Evolutionary conservation across 805 yeast genomes (phyloP).

Genomic region (Cyberlindnera mrakii): DNA sequence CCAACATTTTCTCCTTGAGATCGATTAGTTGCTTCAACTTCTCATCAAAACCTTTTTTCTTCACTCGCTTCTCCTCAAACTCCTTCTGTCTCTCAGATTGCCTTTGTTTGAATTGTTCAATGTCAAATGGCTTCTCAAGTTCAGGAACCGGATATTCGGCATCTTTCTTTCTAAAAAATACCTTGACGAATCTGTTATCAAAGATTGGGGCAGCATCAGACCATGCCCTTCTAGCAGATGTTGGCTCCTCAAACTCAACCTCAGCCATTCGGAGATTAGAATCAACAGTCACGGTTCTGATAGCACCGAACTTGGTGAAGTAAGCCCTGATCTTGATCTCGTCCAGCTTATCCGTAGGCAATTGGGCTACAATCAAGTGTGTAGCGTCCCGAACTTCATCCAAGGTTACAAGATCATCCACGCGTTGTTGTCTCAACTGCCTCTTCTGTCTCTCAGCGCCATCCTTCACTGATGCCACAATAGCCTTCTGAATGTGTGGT

Average conservation of each 20-base stretch:
- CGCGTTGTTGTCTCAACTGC: slow-evolving; percentile 4
- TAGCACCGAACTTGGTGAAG: slow-evolving; percentile 37
- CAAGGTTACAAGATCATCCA: slow-evolving; percentile 4
- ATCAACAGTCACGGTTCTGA: slow-evolving; percentile 26
- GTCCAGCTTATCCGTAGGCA: slow-evolving; percentile 37
- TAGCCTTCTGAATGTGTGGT: not conserved
- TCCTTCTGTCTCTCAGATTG: slow-evolving; percentile 36
- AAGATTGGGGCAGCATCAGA: slow-evolving; percentile 37
- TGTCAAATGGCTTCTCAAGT: slow-evolving; percentile 21
- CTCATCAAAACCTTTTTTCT: slow-evolving; percentile 28
- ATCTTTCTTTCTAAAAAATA: slow-evolving; percentile 31
- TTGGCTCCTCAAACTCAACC: slow-evolving; percentile 31
- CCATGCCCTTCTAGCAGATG: slow-evolving; percentile 38
- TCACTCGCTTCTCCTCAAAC: slow-evolving; percentile 32
- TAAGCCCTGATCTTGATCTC: slow-evolving; percentile 28
- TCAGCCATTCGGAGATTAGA: slow-evolving; percentile 27
- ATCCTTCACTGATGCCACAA: not conserved
- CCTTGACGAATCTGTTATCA: slow-evolving; percentile 42
- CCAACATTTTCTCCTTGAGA: slow-evolving; percentile 30
- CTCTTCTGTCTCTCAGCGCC: slow-evolving; percentile 2
- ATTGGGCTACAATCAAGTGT: slow-evolving; percentile 32
- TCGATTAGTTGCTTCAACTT: slow-evolving; percentile 27
- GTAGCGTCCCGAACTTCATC: slow-evolving; percentile 11
- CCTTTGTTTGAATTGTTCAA: slow-evolving; percentile 30
- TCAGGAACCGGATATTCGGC: slow-evolving; percentile 2